These are phyloP conservation scores for Neurospora sublineolata DNA, from an alignment of 495 filamentous ascomycete genomes.

Conservation along the genomic window DNA sequence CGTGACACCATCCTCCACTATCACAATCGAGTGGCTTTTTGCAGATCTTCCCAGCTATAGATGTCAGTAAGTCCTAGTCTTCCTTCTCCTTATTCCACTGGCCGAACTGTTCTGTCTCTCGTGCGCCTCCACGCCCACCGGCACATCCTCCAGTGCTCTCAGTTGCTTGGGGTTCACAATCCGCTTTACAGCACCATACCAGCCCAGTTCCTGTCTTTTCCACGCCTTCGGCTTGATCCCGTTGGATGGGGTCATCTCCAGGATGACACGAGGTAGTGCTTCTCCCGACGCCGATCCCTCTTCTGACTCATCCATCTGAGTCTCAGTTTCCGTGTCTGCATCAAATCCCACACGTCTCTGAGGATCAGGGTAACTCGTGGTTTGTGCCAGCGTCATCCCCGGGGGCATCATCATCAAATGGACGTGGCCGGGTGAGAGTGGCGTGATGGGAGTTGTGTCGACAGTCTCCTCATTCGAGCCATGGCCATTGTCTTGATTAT, in stretches of 20 bases:
- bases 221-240: conserved; percentile 23
- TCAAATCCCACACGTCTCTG: not conserved
- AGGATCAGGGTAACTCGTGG: not conserved
- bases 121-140: conserved; percentile 9
- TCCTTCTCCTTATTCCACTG: conserved; percentile 1
- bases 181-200: conserved; percentile 22
- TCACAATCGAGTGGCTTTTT: not conserved
- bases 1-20: not conserved
- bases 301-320: conserved; percentile 4
- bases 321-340: not conserved
- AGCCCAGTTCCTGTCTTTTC: conserved; percentile 28
- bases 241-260: conserved; percentile 18
- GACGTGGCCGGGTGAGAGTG: not conserved
- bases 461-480: not conserved
- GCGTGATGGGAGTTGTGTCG: not conserved
- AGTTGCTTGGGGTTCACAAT: conserved; percentile 10
- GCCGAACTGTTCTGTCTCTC: conserved; percentile 4
- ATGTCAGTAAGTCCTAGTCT: conserved; percentile 10
- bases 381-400: not conserved
- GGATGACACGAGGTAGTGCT: conserved; percentile 19
- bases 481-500: not conserved
- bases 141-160: conserved; percentile 10
- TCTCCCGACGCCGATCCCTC: not conserved
- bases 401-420: not conserved
- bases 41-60: not conserved